phyloP scores from a whole-genome alignment of 371 early-diverging fungal genomes.

The Batkoa obscura region DNA sequence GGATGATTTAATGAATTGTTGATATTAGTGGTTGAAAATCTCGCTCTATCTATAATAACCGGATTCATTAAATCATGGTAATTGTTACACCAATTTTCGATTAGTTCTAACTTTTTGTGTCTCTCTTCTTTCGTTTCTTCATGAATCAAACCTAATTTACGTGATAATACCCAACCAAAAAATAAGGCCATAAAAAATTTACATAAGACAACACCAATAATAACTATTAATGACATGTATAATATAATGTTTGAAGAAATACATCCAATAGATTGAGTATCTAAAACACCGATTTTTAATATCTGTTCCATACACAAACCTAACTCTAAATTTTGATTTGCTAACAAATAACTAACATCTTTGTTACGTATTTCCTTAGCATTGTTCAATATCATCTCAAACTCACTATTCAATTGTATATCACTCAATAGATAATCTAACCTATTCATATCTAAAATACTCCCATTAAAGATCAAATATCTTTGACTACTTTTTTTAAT shows the following conservation, averaged over 20 bases:
- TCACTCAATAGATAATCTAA: conserved; percentile 21
- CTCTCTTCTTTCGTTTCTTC: conserved; percentile 40
- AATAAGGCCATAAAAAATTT: conserved; percentile 65
- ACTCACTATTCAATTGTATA: conserved; percentile 11
- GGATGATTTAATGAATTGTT: conserved; percentile 7
- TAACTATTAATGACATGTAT: conserved; percentile 53
- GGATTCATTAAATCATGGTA: conserved; percentile 1
- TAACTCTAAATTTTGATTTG: conserved; percentile 9
- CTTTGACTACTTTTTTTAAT: conserved; percentile 20
- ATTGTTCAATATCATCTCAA: conserved; percentile 9
- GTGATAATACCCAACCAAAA: conserved; percentile 63
- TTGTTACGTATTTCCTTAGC: conserved; percentile 11
- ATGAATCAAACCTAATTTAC: conserved; percentile 47
- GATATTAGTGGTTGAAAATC: background rate
- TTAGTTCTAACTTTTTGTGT: conserved; percentile 27
- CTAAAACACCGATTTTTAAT: conserved; percentile 44
- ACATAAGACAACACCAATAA: conserved; percentile 53
- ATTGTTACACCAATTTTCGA: conserved; percentile 31
- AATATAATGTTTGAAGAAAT: conserved; percentile 56
- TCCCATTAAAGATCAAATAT: conserved; percentile 56
- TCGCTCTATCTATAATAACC: background rate
- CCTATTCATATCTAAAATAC: conserved; percentile 33
- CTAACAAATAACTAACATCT: conserved; percentile 15
- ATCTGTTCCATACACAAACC: conserved; percentile 14
- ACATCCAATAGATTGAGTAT: conserved; percentile 52